phyloP scores from a whole-genome alignment of 148 eudicot species.

The Cornus kousa region DNA sequence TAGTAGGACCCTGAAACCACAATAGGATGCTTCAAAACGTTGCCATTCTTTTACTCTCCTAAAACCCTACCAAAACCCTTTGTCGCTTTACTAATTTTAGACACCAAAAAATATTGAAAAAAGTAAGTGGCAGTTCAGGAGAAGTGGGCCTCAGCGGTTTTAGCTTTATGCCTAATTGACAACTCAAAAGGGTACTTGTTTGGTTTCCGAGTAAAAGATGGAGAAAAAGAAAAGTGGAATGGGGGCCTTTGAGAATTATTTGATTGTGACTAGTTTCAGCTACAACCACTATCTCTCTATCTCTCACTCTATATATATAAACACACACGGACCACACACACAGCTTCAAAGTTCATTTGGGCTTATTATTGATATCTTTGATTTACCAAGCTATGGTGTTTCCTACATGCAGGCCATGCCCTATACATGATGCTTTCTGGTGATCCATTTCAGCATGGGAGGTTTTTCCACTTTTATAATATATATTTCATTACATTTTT shows the following conservation, averaged over 20 bases:
- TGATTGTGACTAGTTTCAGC: constrained; percentile 14
- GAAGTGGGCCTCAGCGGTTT: constrained; percentile 24
- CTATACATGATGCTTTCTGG: no score
- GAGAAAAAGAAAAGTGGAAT: constrained; percentile 8
- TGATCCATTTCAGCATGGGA: neutral
- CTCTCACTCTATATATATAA: neutral
- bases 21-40: neutral
- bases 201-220: constrained; percentile 19
- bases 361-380: neutral
- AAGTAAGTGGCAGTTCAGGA: constrained; percentile 19
- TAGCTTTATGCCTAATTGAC: constrained; percentile 25
- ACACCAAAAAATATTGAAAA: constrained; percentile 11
- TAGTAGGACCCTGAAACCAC: neutral
- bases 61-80: constrained; percentile 5
- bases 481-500: neutral
- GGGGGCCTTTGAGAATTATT: constrained; percentile 13
- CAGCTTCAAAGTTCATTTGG: neutral
- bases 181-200: constrained; percentile 33
- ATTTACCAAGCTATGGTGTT: neutral
- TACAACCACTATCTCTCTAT: neutral
- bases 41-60: constrained; percentile 9
- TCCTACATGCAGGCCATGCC: neutral
- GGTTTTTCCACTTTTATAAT: neutral
- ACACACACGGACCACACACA: no score
- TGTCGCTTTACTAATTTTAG: neutral